Evolutionary conservation across 2,329 filamentous ascomycete genomes (phyloP), one percentile per base, ranked within the genome.

Genomic region (Alternaria burnsii): DNA sequence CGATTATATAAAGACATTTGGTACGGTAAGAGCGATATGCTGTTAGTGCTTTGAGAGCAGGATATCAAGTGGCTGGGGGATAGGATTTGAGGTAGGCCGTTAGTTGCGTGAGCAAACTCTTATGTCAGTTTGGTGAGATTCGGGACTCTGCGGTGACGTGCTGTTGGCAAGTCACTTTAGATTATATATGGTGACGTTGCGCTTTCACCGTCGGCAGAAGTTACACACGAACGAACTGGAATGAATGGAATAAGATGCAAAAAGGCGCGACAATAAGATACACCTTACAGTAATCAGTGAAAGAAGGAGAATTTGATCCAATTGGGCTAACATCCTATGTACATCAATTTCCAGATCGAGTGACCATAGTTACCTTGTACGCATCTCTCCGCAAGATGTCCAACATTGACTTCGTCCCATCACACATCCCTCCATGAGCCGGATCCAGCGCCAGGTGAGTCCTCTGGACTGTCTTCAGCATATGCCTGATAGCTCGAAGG

Each of bases 391-490:
- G 11, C 2, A 46, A 14, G 0, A 9, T 28, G 10, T 2, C 16
- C 11, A 8, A 36, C 4, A 5, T 14, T 1, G 1, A 38, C 22
- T 7, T 0, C 8, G 3, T 3, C 1, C 5, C 30, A n/a, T 52
- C 18, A 43, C 4, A 44, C 30, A 34, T 57, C 55, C 20, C 14
- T 40, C 47, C 55, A 57, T 1, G 55, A 57, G 11, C 44, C 14
- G 12, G n/a, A 14, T 18, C 4, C 4, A 14, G 55, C 28, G 2
- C 22, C 6, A 22, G 40, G 28, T n/a, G 55, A 52, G 12, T 16
- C 47, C 2, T 57, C 47, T 3, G 24, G 28, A 14, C 40, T 51
- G 3, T 57, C 55, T 34, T 57, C 55, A 28, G 47, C 55, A 11
- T 53, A 30, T 2, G 55, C 40, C n/a, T 57, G 55, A 9, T 12